phyloP scores from a whole-genome alignment of 2,329 filamentous ascomycete genomes.

The Juglanconis juglandina region DNA sequence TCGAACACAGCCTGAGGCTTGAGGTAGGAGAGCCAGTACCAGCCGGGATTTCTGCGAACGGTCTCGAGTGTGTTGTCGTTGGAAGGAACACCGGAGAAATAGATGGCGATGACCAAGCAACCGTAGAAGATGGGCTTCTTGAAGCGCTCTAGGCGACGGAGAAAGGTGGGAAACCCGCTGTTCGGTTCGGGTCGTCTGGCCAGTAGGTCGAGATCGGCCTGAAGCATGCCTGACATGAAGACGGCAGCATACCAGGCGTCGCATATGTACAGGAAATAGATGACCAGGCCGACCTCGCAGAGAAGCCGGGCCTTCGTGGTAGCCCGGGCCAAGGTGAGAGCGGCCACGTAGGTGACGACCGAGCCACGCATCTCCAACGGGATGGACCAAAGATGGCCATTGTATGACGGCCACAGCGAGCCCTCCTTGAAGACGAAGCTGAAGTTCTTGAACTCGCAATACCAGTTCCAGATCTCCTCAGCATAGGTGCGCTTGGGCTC shows the following conservation, averaged over 20 bases:
- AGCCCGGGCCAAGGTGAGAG: constrained; percentile 55
- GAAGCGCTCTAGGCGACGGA: constrained; percentile 43
- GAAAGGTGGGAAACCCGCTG: constrained; percentile 47
- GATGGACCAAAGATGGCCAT: constrained; percentile 9
- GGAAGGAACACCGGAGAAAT: constrained; percentile 60
- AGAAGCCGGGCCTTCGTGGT: constrained; percentile 51
- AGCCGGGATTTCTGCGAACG: constrained; percentile 54
- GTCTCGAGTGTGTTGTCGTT: constrained; percentile 42
- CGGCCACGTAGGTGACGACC: constrained; percentile 24
- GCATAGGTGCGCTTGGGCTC: background rate
- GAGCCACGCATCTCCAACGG: constrained; percentile 10
- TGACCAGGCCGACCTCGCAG: constrained; percentile 49
- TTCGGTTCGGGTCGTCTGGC: constrained; percentile 31
- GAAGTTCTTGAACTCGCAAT: constrained; percentile 9
- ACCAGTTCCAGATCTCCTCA: constrained; percentile 9
- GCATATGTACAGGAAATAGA: constrained; percentile 65
- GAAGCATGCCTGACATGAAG: constrained; percentile 59
- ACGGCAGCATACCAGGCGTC: constrained; percentile 61
- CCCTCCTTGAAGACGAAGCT: constrained; percentile 7
- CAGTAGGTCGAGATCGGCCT: constrained; percentile 59
- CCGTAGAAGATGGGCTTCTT: constrained; percentile 50
- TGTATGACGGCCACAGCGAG: constrained; percentile 7
- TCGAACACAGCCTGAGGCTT: constrained; percentile 65
- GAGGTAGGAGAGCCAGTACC: constrained; percentile 57
- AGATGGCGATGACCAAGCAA: constrained; percentile 50